Evolutionary conservation across 2,329 filamentous ascomycete species (phyloP), one percentile per base, ranked within the genome.

Genomic region (Neonectria hederae): DNA sequence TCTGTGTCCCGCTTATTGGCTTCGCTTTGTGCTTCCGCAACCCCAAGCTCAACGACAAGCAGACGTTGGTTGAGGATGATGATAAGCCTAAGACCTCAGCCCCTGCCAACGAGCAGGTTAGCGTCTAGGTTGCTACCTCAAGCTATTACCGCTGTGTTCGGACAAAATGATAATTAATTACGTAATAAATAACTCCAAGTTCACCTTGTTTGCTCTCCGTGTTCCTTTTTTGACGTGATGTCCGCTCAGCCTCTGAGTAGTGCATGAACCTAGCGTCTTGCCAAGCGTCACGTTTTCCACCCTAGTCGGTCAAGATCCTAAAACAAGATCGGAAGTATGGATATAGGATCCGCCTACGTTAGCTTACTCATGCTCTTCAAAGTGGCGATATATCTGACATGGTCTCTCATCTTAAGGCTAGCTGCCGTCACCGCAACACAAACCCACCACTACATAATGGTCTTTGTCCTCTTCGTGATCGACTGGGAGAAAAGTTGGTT

Each of bases 1-100:
- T 85, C 28, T 83, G 80, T 54, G 77, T 84, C 30, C 83, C 83
- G 24, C 78, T 85, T 22, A 83, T 85, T 30, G 77, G 62, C 1
- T 83, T 85, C 54, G 79, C 82, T 2, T 42, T 80, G 10, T 70
- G 73, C 58, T 72, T 83, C 61, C 78, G 82, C 58, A 83, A 85
- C 72, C 82, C 82, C 40, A 80, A 78, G 71, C 77, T 85, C 54
- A 84, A 78, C 59, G 72, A 83, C 43, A 52, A 80, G 59, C 83
- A 84, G 76, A 84, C 78, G 4, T 67, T 84, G 68, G 80, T 77
- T 21, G 76, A 77, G 61, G 75, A 76, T 9, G 38, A 42, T 7
- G 74, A 73, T 52, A 69, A 70, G 62, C 19, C 21, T 3, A 35
- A 45, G 14, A 45, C 19, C n/a, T 21, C 28, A 5, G 11, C 26